Evolutionary conservation across 73 alveolate genomes (phyloP).

Genomic region (Uronychia setigera): DNA sequence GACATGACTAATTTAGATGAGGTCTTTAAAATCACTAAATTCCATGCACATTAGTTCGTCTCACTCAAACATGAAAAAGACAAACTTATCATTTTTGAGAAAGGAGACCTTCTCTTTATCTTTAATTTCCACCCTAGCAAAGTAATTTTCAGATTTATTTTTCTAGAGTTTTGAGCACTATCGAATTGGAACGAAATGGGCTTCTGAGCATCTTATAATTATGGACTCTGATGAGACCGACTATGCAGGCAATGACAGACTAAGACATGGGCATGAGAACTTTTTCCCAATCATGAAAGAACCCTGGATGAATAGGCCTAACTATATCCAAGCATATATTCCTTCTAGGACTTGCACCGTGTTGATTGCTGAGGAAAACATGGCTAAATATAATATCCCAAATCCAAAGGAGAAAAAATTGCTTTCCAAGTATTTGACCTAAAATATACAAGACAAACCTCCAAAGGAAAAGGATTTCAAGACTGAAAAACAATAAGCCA

Average conservation of each 20-base stretch:
- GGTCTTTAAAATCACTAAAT: slow-evolving; percentile 39
- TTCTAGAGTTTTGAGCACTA: slow-evolving; percentile 87
- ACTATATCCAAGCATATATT: slow-evolving; percentile 81
- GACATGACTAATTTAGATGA: slow-evolving; percentile 75
- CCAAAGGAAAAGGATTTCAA: too few relatives aligned
- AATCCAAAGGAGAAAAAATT: not conserved
- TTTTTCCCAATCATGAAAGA: slow-evolving; percentile 81
- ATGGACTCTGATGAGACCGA: slow-evolving; percentile 94
- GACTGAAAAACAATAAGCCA: too few relatives aligned
- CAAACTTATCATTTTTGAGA: slow-evolving; percentile 91
- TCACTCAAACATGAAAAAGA: slow-evolving; percentile 88
- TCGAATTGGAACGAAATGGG: slow-evolving; percentile 92
- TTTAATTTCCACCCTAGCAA: slow-evolving; percentile 98
- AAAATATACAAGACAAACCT: too few relatives aligned
- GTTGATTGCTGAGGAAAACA: slow-evolving; percentile 71
- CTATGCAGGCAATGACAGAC: slow-evolving; percentile 94
- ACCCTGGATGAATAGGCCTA: slow-evolving; percentile 79
- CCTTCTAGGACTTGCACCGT: slow-evolving; percentile 93
- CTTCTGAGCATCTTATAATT: slow-evolving; percentile 84
- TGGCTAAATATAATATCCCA: not conserved
- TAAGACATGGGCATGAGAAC: slow-evolving; percentile 82
- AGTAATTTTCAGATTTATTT: slow-evolving; percentile 26
- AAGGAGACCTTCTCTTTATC: slow-evolving; percentile 92
- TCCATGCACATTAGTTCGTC: slow-evolving; percentile 71
- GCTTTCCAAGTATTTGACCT: too few relatives aligned